Conservation (phyloP, 2,329 filamentous ascomycete species). For the Zymoseptoria crescenta region DNA sequence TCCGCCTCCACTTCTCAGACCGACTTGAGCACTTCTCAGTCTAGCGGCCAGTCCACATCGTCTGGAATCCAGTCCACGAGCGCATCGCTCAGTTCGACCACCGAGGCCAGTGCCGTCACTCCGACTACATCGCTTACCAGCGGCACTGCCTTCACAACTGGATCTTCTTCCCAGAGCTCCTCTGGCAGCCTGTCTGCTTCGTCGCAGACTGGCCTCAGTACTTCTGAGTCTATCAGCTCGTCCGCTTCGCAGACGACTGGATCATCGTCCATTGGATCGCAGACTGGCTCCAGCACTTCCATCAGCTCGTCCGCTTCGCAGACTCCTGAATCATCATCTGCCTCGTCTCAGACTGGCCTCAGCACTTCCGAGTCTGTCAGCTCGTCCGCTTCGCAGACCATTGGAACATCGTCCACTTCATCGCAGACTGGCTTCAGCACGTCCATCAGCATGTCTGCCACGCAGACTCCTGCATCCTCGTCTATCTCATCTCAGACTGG, state of each 20-base stretch:
- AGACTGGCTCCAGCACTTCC: too few species aligned
- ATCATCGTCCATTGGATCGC: too few species aligned
- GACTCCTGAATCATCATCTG: too few species aligned
- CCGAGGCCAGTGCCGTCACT: not conserved
- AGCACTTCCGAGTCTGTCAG: too few species aligned
- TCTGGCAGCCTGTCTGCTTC: not conserved
- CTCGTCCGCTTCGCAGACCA: too few species aligned
- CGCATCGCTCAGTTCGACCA: slow-evolving; percentile 2
- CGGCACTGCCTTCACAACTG: not conserved
- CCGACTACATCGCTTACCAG: not conserved
- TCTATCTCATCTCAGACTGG: not conserved
- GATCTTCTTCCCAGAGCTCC: not conserved
- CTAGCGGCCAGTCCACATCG: not conserved
- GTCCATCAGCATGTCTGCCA: too few species aligned
- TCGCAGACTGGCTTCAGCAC: too few species aligned
- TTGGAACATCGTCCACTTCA: too few species aligned
- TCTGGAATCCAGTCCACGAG: slow-evolving; percentile 5
- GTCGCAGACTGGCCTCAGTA: not conserved
- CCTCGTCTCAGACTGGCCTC: too few species aligned
- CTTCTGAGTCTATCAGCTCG: not conserved
- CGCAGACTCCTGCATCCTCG: too few species aligned
- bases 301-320: too few species aligned
- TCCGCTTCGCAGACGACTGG: too few species aligned
- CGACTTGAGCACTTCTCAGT: not conserved
- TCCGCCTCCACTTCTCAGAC: not conserved